These are phyloP conservation scores for Phytophthora podocarpi DNA, from an alignment of 352 stramenopile genomes.

Conservation along the genomic window DNA sequence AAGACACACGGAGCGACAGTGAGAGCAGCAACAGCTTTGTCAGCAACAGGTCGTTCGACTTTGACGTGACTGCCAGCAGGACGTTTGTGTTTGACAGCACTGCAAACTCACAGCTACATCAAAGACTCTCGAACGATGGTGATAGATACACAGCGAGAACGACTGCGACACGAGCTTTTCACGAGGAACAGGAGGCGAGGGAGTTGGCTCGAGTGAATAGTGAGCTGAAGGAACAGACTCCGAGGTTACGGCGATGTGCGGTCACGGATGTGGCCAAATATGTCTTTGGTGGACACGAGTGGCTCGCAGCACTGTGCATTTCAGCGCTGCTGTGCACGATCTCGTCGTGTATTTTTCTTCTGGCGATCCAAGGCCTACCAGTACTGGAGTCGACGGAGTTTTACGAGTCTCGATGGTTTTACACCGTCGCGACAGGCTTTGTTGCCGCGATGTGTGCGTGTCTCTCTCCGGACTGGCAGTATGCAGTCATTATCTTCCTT, in stretches of 20 bases:
- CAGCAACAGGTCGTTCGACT: conserved; percentile 16
- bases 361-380: conserved; percentile 35
- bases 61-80: conserved; percentile 9
- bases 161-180: conserved; percentile 22
- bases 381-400: conserved; percentile 53
- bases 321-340: conserved; percentile 37
- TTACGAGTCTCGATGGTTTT: conserved; percentile 54
- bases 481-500: conserved; percentile 45
- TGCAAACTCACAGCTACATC: conserved; percentile 14
- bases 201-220: conserved; percentile 34
- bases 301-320: conserved; percentile 47
- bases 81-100: conserved; percentile 28
- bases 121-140: conserved; percentile 16
- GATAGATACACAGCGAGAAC: conserved; percentile 5
- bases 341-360: conserved; percentile 41
- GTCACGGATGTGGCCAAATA: conserved; percentile 30
- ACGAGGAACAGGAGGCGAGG: conserved; percentile 33
- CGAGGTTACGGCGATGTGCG: conserved; percentile 30
- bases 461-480: conserved; percentile 56
- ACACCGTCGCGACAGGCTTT: conserved; percentile 42
- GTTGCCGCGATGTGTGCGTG: conserved; percentile 53
- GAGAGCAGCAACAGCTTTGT: conserved; percentile 26
- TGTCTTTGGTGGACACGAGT: conserved; percentile 42
- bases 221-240: conserved; percentile 31
- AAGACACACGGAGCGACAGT: conserved; percentile 17